A percentile compares a stretch with the other conserved stretches of the same genome.
Evolutionary conservation across 345 rosid genomes (phyloP).

Genomic region (Camelina laxa): DNA sequence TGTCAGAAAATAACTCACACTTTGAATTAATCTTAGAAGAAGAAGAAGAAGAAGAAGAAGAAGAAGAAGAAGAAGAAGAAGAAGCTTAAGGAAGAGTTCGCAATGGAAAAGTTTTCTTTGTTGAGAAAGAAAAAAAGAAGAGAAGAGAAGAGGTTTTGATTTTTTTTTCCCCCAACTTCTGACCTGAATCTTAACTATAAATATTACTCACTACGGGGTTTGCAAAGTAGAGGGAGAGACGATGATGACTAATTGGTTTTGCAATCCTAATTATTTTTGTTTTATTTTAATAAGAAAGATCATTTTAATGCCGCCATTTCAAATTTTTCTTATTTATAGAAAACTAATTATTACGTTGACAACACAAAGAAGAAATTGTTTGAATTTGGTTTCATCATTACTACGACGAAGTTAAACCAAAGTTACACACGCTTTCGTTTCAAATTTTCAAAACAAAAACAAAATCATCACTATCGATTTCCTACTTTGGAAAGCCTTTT

Average conservation of each 20-base stretch:
- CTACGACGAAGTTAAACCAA: slow-evolving; percentile 10
- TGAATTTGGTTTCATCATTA: slow-evolving; percentile 17
- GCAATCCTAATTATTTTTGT: slow-evolving; percentile 16
- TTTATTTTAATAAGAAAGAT: background rate
- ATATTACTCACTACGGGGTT: slow-evolving; percentile 35
- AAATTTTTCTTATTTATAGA: background rate
- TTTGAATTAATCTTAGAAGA: slow-evolving; percentile 28
- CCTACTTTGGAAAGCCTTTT: background rate
- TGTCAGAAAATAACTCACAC: background rate
- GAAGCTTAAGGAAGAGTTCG: background rate
- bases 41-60: slow-evolving; percentile 32
- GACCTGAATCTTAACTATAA: slow-evolving; percentile 78
- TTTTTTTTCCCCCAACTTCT: slow-evolving; percentile 54
- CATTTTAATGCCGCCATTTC: slow-evolving; percentile 20
- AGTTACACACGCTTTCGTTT: slow-evolving; percentile 19
- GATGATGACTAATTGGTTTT: slow-evolving; percentile 31
- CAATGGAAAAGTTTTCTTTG: slow-evolving; percentile 20
- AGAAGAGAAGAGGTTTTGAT: slow-evolving; percentile 38
- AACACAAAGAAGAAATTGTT: background rate
- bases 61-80: slow-evolving; percentile 36
- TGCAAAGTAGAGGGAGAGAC: slow-evolving; percentile 40
- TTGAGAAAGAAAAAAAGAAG: slow-evolving; percentile 17
- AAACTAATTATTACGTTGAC: slow-evolving; percentile 10
- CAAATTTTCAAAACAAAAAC: slow-evolving; percentile 20
- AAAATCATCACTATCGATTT: background rate